Base-by-base conservation (phyloP, 1,139 yeast genomes). In the Debaryomyces nepalensis region DNA sequence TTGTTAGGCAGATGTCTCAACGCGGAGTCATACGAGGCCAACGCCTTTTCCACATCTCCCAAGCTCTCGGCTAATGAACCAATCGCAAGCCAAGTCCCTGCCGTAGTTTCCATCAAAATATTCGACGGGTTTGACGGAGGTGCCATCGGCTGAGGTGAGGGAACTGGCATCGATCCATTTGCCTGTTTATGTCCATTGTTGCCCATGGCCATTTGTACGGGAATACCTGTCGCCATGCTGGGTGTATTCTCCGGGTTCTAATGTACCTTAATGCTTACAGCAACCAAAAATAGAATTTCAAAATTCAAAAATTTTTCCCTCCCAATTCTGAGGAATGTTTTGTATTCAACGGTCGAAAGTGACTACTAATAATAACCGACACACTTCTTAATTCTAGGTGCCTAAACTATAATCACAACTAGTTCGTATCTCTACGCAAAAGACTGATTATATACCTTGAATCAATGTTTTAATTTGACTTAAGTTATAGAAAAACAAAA, bases 41-140 rank as follows among this genome's bases (percentile, higher is more conserved):
- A 81, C 1, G 98, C 98, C 55, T 90, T 82, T 55, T 91, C 97
- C 45, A 82, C 82, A 57, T 91, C 96, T 15, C 95, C 96, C 51
- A 93, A 72, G 43, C 89, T 75, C 62, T 93, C 98, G 15, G 98
- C 97, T 50, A 93, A 77, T 18, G 89, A 81, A 21, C 97, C 96
- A 44, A 91, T 83, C 12, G 96, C 93, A 39, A 89, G 71, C 98
- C 98, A 93, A 5, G 97, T 87, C 44, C 90, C 95, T 3, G 91
- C 87, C 23, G 93, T 88, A 41, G 91, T 84, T 52, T 84, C 88
- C 30, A 81, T 64, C 38, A 79, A 57, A 24, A 64, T 45, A 26
- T 45, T 51, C 1, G 58, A 46, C 22, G 55, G 51, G 26, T 46
- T 46, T 14, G 45, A 42, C 5, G 45, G 47, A 9, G 43, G 41